phyloP scores from a whole-genome alignment of 345 rosid genomes.

The Balakata baccata region DNA sequence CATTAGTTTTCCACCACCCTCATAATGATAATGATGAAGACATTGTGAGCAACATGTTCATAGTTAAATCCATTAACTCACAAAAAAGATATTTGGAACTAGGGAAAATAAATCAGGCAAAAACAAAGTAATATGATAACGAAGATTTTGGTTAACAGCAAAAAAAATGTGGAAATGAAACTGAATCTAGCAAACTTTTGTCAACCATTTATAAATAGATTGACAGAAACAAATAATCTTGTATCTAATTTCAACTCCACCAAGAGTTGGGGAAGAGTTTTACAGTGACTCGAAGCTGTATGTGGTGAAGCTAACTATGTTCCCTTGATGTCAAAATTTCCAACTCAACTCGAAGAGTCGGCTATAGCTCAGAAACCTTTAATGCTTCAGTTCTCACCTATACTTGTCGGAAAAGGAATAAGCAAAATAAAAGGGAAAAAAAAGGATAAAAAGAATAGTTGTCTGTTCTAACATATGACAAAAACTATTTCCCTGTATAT shows the following conservation, averaged over 20 bases:
- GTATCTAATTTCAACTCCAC: not conserved
- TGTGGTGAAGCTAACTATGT: slow-evolving; percentile 2
- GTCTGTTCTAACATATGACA: slow-evolving; percentile 7
- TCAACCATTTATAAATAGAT: not conserved
- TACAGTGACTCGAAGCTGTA: not conserved
- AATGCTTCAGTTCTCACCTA: slow-evolving; percentile 3
- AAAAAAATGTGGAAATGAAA: not conserved
- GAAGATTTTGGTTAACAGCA: not conserved
- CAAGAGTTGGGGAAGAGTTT: not conserved
- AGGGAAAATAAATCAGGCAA: not conserved
- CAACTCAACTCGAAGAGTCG: not conserved
- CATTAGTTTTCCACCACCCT: no score
- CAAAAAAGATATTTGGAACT: no score
- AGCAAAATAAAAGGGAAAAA: slow-evolving; percentile 9
- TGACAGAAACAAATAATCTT: not conserved
- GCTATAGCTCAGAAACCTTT: not conserved
- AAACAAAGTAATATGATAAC: not conserved
- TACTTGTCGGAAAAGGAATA: slow-evolving; percentile 21
- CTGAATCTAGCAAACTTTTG: not conserved
- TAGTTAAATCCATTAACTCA: no score
- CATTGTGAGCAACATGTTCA: no score
- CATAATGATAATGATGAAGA: no score
- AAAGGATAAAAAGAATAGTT: not conserved
- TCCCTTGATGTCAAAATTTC: slow-evolving; percentile 19
- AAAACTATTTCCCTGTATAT: slow-evolving; percentile 9